Conservation (phyloP, 139 green algal genomes). For the Marvania coccoides region DNA sequence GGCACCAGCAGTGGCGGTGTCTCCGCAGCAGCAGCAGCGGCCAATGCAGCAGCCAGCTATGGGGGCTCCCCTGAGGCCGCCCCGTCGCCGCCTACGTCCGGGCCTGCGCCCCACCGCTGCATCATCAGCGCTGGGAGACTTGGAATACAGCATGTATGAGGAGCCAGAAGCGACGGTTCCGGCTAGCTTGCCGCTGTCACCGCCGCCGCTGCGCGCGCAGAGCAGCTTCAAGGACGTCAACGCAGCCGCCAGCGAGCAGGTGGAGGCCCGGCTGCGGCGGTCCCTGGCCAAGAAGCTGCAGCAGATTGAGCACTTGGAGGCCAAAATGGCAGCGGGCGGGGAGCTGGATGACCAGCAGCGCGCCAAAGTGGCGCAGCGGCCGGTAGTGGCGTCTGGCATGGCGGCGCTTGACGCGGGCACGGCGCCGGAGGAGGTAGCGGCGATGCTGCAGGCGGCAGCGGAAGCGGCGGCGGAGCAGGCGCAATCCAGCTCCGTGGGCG, state of each 20-base stretch:
- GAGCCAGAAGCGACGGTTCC: too few species aligned
- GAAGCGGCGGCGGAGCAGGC: background rate
- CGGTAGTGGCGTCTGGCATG: conserved; percentile 39
- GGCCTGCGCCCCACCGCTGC: conserved; percentile 30
- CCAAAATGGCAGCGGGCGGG: background rate
- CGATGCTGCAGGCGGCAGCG: background rate
- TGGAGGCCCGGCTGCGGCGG: conserved; percentile 31
- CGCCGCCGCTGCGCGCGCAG: background rate
- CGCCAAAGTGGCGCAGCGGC: conserved; percentile 52
- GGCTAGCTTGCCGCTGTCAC: background rate
- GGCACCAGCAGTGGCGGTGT: background rate
- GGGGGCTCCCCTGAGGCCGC: too few species aligned
- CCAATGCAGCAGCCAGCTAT: background rate
- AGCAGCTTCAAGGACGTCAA: conserved; percentile 17
- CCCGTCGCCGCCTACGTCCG: conserved; percentile 18
- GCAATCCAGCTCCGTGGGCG: background rate
- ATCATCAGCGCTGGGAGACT: background rate
- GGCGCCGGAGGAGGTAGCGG: conserved; percentile 20
- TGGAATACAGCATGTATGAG: too few species aligned
- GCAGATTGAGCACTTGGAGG: conserved; percentile 55
- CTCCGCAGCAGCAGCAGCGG: background rate
- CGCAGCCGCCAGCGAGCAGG: conserved; percentile 4
- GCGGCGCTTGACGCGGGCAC: conserved; percentile 34
- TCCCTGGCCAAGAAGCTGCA: conserved; percentile 76
- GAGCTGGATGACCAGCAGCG: conserved; percentile 70